phyloP scores from a whole-genome alignment of 2,329 filamentous ascomycete species.

The Pyrenochaeta sp. region DNA sequence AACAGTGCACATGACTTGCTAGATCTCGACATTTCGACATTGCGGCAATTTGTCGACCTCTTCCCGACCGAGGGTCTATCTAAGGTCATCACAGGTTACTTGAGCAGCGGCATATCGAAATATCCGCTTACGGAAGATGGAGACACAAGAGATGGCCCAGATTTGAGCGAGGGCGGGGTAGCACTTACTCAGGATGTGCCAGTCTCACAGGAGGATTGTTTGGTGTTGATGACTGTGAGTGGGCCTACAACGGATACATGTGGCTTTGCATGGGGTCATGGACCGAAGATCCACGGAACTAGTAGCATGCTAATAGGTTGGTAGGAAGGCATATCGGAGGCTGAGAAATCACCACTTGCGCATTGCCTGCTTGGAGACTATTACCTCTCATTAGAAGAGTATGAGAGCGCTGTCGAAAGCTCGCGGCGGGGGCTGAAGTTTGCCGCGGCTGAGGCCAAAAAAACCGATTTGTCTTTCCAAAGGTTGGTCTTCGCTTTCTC shows the following conservation, averaged over 20 bases:
- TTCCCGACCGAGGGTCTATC: conserved; percentile 86
- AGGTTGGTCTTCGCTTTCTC: conserved; percentile 13
- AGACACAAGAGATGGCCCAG: conserved; percentile 44
- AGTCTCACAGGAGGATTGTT: conserved; percentile 78
- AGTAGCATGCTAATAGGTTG: not conserved
- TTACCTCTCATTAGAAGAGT: conserved; percentile 84
- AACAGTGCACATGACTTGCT: conserved; percentile 51
- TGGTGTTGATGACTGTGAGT: conserved; percentile 74
- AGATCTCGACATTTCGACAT: conserved; percentile 79
- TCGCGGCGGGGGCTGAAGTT: conserved; percentile 77
- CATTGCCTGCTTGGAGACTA: conserved; percentile 85
- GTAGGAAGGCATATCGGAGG: conserved; percentile 57
- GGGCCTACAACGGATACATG: not conserved
- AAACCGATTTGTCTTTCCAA: conserved; percentile 73
- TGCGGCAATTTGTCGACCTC: conserved; percentile 81
- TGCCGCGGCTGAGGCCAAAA: conserved; percentile 66
- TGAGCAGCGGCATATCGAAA: conserved; percentile 84
- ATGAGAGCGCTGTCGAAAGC: conserved; percentile 80
- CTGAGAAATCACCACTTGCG: conserved; percentile 75
- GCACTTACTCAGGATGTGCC: conserved; percentile 58
- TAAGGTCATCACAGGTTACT: conserved; percentile 81
- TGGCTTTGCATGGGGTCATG: too few relatives aligned
- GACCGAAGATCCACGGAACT: too few relatives aligned
- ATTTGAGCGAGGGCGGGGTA: conserved; percentile 56
- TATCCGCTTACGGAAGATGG: conserved; percentile 66